Conservation (phyloP, 257 asterid genomes). For the Misopates orontium region DNA sequence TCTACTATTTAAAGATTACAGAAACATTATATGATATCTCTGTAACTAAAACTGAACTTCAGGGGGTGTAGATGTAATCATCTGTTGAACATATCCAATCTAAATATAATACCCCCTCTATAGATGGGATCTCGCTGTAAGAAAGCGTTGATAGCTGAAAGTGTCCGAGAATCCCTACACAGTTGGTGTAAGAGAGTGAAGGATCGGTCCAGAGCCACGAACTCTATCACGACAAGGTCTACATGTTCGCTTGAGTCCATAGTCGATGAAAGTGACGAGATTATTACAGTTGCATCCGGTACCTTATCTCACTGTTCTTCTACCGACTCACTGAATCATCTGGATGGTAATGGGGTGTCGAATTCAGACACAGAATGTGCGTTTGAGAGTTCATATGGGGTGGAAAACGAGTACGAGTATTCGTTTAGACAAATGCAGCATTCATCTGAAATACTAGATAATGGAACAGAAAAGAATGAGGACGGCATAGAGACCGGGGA, state of each 20-base stretch:
- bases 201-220: conserved; percentile 55
- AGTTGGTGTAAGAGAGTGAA: conserved; percentile 94
- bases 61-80: not conserved
- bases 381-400: conserved; percentile 25
- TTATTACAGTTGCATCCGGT: conserved; percentile 58
- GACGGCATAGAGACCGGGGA: conserved; percentile 26
- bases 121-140: conserved; percentile 86
- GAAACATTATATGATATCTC: too few species aligned
- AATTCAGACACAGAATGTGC: conserved; percentile 30
- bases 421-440: conserved; percentile 37
- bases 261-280: conserved; percentile 70
- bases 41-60: not conserved
- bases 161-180: conserved; percentile 78
- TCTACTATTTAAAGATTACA: too few species aligned
- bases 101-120: not conserved
- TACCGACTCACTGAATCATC: conserved; percentile 38
- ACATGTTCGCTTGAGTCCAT: conserved; percentile 57
- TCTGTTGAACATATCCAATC: not conserved
- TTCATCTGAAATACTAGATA: conserved; percentile 25
- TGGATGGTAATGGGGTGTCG: conserved; percentile 30
- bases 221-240: conserved; percentile 72
- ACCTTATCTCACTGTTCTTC: conserved; percentile 73
- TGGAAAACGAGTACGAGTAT: conserved; percentile 25
- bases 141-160: conserved; percentile 86
- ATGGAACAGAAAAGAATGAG: conserved; percentile 28